These are phyloP conservation scores for Leonotis leonurus DNA, from an alignment of 257 asterid species.

Conservation along the genomic window DNA sequence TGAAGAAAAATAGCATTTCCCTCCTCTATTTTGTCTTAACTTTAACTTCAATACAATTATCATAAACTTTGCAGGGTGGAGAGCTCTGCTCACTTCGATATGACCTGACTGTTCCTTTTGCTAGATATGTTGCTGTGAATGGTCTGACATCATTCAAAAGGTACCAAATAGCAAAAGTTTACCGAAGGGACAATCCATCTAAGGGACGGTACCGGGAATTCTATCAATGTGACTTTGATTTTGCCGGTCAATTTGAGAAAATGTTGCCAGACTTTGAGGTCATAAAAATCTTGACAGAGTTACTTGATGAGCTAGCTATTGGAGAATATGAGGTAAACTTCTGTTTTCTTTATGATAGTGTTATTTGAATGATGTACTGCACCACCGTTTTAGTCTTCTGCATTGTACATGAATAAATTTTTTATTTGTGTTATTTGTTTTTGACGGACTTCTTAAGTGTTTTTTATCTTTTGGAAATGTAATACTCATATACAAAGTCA, in stretches of 20 bases:
- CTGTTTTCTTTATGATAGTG: background rate
- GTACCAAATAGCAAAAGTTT: slow-evolving; percentile 93
- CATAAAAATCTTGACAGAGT: slow-evolving; percentile 71
- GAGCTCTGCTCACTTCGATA: slow-evolving; percentile 96
- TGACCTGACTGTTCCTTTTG: slow-evolving; percentile 93
- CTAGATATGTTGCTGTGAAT: slow-evolving; percentile 88
- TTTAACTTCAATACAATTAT: background rate
- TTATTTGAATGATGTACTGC: background rate
- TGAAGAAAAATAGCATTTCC: background rate
- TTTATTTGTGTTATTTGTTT: background rate
- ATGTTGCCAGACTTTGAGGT: slow-evolving; percentile 98
- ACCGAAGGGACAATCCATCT: slow-evolving; percentile 93
- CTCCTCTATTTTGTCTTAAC: background rate
- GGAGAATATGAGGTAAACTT: slow-evolving; percentile 80
- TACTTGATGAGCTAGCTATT: slow-evolving; percentile 78
- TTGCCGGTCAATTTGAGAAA: slow-evolving; percentile 86
- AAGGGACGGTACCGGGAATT: slow-evolving; percentile 97
- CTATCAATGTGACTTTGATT: slow-evolving; percentile 92
- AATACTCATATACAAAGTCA: too few relatives aligned
- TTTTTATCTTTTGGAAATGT: too few relatives aligned
- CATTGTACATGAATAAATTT: background rate
- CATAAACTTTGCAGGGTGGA: slow-evolving; percentile 69
- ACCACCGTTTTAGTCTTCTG: slow-evolving; percentile 1
- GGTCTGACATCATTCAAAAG: slow-evolving; percentile 84
- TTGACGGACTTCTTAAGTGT: background rate